Evolutionary conservation across 2,329 filamentous ascomycete genomes (phyloP).

Genomic region (Fusarium secorum): DNA sequence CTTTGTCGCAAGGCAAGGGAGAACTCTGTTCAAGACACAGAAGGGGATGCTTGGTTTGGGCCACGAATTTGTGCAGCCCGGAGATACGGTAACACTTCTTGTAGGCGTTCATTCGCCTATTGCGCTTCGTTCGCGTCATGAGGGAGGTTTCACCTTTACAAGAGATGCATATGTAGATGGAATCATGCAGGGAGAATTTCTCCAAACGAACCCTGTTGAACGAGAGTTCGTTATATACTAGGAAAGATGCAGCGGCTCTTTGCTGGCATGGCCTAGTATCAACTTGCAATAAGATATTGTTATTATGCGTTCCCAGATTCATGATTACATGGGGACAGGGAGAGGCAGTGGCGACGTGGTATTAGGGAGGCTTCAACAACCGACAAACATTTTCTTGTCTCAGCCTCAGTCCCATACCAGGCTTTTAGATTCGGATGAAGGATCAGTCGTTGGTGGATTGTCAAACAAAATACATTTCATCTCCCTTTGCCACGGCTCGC

Average conservation of each 20-base stretch:
- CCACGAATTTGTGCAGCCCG: neutral
- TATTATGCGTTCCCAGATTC: rapidly evolving
- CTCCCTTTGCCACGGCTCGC: neutral
- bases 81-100: neutral
- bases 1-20: neutral
- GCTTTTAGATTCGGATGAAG: rapidly evolving
- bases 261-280: neutral
- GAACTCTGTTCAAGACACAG: neutral
- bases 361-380: rapidly evolving
- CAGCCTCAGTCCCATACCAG: neutral
- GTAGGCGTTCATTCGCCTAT: neutral
- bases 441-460: neutral
- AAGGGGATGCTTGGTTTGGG: constrained; percentile 2
- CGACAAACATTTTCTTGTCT: neutral
- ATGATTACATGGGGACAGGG: rapidly evolving
- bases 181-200: constrained; percentile 6
- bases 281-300: rapidly evolving
- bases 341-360: rapidly evolving
- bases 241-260: neutral
- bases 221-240: neutral
- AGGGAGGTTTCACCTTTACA: neutral
- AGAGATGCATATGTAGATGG: constrained; percentile 15
- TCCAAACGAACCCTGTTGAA: neutral
- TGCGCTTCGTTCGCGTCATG: neutral
- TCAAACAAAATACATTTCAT: too few relatives aligned